Percentiles rank a stretch among this genome's conserved stretches.
phyloP scores from a whole-genome alignment of 2,329 filamentous ascomycete species.

The Aquanectria penicillioides region DNA sequence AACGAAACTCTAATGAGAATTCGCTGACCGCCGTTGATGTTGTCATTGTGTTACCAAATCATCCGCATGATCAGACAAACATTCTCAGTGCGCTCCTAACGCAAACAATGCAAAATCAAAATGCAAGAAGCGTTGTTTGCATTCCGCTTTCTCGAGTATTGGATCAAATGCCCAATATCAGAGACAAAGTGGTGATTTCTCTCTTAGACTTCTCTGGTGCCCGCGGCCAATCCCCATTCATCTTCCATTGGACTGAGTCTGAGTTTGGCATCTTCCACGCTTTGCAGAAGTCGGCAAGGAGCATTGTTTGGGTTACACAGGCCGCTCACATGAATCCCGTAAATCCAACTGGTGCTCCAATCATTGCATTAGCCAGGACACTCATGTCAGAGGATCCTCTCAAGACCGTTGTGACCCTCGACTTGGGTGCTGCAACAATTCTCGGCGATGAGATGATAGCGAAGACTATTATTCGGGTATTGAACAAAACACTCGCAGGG shows the following conservation, averaged over 20 bases:
- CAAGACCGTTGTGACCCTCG: slow-evolving; percentile 56
- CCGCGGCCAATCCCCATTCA: slow-evolving; percentile 32
- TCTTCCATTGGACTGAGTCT: slow-evolving; percentile 52
- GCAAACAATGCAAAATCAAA: neutral
- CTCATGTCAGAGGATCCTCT: slow-evolving; percentile 60
- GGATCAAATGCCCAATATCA: slow-evolving; percentile 25
- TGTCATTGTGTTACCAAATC: slow-evolving; percentile 32
- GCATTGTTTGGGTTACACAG: slow-evolving; percentile 59
- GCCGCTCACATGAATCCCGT: slow-evolving; percentile 50
- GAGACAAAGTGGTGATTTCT: slow-evolving; percentile 53
- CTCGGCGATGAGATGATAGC: slow-evolving; percentile 27
- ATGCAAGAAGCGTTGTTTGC: neutral
- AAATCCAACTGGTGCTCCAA: slow-evolving; percentile 50
- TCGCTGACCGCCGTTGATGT: slow-evolving; percentile 3
- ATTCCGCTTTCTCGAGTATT: slow-evolving; percentile 24
- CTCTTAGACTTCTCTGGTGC: slow-evolving; percentile 54
- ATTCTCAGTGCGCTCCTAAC: neutral
- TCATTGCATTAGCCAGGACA: slow-evolving; percentile 58
- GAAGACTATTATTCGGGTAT: slow-evolving; percentile 38
- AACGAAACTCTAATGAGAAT: neutral
- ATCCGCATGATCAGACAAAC: slow-evolving; percentile 8
- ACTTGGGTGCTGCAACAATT: slow-evolving; percentile 44
- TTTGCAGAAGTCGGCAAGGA: slow-evolving; percentile 49
- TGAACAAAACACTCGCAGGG: slow-evolving; percentile 37
- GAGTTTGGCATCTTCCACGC: slow-evolving; percentile 54